Evolutionary conservation across 768 basidiomycete species (phyloP).

Genomic region (Pleurotus tuoliensis): DNA sequence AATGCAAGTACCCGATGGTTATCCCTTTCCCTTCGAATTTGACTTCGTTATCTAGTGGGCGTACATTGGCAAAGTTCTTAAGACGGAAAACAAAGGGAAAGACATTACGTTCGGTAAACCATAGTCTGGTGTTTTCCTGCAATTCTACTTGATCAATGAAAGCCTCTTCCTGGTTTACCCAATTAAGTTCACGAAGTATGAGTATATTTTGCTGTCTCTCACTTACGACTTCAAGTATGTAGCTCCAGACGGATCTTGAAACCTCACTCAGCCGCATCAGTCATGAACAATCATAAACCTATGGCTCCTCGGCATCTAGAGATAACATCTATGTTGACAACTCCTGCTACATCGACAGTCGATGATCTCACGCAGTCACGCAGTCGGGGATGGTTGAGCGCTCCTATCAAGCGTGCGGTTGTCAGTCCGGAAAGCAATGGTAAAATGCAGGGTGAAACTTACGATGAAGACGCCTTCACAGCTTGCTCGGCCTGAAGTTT

Average conservation of each 20-base stretch:
- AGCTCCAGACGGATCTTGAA: no score
- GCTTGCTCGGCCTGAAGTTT: no score
- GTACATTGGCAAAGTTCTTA: background rate
- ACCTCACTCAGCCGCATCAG: no score
- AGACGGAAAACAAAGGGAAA: background rate
- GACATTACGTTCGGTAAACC: background rate
- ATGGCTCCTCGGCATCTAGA: background rate
- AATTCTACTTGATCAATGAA: background rate
- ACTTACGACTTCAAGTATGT: no score
- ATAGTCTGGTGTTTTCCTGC: background rate
- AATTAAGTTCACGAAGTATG: background rate
- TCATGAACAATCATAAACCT: background rate
- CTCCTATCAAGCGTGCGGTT: no score
- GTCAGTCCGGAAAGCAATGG: no score
- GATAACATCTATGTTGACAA: no score
- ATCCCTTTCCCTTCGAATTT: background rate
- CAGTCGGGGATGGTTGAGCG: no score
- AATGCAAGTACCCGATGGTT: background rate
- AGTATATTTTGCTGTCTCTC: background rate
- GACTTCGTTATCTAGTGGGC: background rate
- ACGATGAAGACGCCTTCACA: no score
- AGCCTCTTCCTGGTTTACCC: background rate
- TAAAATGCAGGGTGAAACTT: no score
- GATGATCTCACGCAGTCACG: no score
- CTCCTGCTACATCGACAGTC: background rate